phyloP scores from a whole-genome alignment of 2,329 filamentous ascomycete genomes.

The Venturia pyrina region DNA sequence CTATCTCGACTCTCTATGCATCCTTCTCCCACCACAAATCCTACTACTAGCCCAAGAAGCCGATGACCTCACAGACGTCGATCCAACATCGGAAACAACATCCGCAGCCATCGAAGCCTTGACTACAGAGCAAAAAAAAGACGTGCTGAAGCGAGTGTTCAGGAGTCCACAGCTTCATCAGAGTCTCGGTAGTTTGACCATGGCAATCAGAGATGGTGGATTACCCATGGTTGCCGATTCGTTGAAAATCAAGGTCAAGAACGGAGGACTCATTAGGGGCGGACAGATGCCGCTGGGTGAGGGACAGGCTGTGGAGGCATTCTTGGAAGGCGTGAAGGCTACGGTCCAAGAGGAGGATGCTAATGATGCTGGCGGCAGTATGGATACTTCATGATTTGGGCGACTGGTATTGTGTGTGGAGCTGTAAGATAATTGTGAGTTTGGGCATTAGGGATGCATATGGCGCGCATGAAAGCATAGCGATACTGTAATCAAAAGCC shows the following conservation, averaged over 20 bases:
- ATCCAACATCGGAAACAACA: constrained; percentile 42
- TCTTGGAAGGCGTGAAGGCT: constrained; percentile 80
- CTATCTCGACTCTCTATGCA: constrained; percentile 64
- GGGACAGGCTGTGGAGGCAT: constrained; percentile 80
- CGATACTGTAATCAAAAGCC: neutral
- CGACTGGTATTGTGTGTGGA: no score
- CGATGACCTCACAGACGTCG: constrained; percentile 49
- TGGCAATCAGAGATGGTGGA: constrained; percentile 82
- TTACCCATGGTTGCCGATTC: constrained; percentile 84
- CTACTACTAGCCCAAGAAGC: constrained; percentile 64
- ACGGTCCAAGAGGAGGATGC: constrained; percentile 38
- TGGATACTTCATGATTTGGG: neutral
- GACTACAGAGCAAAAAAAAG: constrained; percentile 65
- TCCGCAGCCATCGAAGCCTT: constrained; percentile 62
- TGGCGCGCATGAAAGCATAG: neutral
- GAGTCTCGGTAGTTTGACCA: constrained; percentile 72
- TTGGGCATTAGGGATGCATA: neutral
- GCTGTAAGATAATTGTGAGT: neutral
- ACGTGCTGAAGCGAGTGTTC: constrained; percentile 69
- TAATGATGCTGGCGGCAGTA: neutral
- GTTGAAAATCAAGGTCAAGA: constrained; percentile 66
- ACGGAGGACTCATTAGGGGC: constrained; percentile 71
- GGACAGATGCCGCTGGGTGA: constrained; percentile 78
- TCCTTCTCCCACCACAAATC: constrained; percentile 61
- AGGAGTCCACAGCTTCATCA: constrained; percentile 87